These are phyloP conservation scores for Cantharellus cinnabarinus DNA, from an alignment of 768 basidiomycete genomes.

Conservation along the genomic window DNA sequence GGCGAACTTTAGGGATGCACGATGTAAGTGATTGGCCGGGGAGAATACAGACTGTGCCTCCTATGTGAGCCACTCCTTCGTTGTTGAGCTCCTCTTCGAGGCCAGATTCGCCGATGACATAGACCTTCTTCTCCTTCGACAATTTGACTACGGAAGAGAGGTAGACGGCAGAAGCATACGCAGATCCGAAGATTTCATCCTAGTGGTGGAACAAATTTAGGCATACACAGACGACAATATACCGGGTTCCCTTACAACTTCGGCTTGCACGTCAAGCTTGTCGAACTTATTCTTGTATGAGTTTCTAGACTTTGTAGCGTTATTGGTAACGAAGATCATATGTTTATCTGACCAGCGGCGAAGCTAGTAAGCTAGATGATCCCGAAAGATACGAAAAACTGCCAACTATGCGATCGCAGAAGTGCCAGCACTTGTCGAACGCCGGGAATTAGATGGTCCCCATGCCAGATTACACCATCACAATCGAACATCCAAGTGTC, in stretches of 20 bases:
- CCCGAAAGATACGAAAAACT: slow-evolving; percentile 4
- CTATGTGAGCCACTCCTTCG: slow-evolving; percentile 61
- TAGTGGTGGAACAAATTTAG: slow-evolving; percentile 15
- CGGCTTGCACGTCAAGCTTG: slow-evolving; percentile 62
- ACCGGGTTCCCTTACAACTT: slow-evolving; percentile 40
- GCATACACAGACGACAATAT: background rate
- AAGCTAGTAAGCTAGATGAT: background rate
- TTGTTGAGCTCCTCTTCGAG: slow-evolving; percentile 83
- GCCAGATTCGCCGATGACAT: slow-evolving; percentile 82
- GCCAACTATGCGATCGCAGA: slow-evolving; percentile 51
- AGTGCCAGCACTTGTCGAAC: slow-evolving; percentile 52
- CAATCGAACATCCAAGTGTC: slow-evolving; percentile 96
- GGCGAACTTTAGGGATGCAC: background rate
- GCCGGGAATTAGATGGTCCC: slow-evolving; percentile 59
- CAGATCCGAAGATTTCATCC: slow-evolving; percentile 96
- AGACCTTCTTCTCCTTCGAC: slow-evolving; percentile 81
- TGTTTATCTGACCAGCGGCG: slow-evolving; percentile 37
- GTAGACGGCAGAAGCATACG: slow-evolving; percentile 69
- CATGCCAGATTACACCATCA: slow-evolving; percentile 88
- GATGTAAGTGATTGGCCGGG: background rate
- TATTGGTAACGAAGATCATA: slow-evolving; percentile 89
- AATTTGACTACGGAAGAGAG: slow-evolving; percentile 76
- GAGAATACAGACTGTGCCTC: slow-evolving; percentile 53
- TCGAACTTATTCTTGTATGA: slow-evolving; percentile 86
- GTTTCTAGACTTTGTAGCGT: slow-evolving; percentile 79